A percentile compares a stretch with the other conserved stretches of the same genome.
Conservation (phyloP, 2,329 filamentous ascomycete species). For the Ceratocystis lukuohia region DNA sequence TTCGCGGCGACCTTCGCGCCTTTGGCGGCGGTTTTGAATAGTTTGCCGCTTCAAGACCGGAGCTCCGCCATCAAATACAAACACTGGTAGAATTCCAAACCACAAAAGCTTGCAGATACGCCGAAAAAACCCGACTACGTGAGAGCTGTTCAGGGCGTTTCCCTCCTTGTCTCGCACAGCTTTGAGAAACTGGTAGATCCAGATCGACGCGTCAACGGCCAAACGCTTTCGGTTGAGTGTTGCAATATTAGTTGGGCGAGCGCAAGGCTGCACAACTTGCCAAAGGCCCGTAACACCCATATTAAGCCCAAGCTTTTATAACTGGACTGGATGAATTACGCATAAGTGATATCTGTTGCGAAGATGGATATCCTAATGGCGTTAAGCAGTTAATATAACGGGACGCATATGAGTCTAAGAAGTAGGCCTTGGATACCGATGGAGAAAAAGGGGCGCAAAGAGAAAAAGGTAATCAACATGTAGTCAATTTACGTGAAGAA, state of each 20-base stretch:
- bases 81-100: slow-evolving; percentile 91
- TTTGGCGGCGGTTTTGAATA: slow-evolving; percentile 61
- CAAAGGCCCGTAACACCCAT: slow-evolving; percentile 99
- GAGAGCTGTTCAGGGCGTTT: slow-evolving; percentile 87
- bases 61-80: slow-evolving; percentile 94
- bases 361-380: background rate
- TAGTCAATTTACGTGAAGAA: too few species aligned
- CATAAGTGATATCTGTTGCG: background rate
- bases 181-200: slow-evolving; percentile 99
- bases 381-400: background rate
- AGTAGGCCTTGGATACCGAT: too few species aligned
- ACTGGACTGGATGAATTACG: background rate
- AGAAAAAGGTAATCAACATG: too few species aligned
- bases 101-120: slow-evolving; percentile 95
- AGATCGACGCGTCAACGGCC: slow-evolving; percentile 94
- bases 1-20: slow-evolving; percentile 77
- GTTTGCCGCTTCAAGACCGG: slow-evolving; percentile 85
- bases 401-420: too few species aligned
- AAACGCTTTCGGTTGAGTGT: slow-evolving; percentile 93
- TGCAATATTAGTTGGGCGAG: slow-evolving; percentile 88
- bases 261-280: slow-evolving; percentile 90
- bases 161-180: slow-evolving; percentile 97
- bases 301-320: slow-evolving; percentile 21
- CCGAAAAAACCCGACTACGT: slow-evolving; percentile 95
- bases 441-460: too few species aligned